Conservation (phyloP, 805 yeast genomes). For the Spathaspora passalidarum region DNA sequence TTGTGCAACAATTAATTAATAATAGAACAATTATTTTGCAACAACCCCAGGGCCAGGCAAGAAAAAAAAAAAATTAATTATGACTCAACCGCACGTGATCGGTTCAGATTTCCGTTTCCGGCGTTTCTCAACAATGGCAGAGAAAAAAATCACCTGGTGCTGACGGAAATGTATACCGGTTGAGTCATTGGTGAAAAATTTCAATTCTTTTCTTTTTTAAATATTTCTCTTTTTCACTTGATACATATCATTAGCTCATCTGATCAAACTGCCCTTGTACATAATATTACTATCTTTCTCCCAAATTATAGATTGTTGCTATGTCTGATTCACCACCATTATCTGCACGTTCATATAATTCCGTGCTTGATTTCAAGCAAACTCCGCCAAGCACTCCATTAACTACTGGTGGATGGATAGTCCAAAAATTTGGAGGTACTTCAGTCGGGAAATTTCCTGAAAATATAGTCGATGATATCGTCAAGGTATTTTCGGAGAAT, state of each 20-base stretch:
- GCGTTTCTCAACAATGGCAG: not conserved
- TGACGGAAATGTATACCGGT: not conserved
- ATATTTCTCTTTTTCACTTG: too few species aligned
- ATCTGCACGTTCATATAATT: conserved; percentile 31
- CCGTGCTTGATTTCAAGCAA: conserved; percentile 36
- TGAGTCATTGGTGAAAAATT: not conserved
- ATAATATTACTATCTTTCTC: too few species aligned
- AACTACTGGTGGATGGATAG: conserved; percentile 30
- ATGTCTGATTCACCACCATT: conserved; percentile 6
- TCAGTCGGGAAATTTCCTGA: conserved; percentile 93
- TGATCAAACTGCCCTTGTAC: not conserved
- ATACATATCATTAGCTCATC: too few species aligned
- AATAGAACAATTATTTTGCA: not conserved
- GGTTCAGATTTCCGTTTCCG: not conserved
- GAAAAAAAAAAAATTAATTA: too few species aligned
- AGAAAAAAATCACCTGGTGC: not conserved
- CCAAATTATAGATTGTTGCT: not conserved
- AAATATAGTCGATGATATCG: conserved; percentile 80
- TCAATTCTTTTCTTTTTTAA: too few species aligned
- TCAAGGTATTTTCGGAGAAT: conserved; percentile 57
- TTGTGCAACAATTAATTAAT: not conserved
- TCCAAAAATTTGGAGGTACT: conserved; percentile 97
- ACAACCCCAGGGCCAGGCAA: too few species aligned
- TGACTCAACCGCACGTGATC: not conserved
- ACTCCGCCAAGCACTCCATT: conserved; percentile 10